Percentiles rank a stretch among this genome's conserved stretches.
phyloP scores from a whole-genome alignment of 345 rosid species.

The Euphorbia lathyris region DNA sequence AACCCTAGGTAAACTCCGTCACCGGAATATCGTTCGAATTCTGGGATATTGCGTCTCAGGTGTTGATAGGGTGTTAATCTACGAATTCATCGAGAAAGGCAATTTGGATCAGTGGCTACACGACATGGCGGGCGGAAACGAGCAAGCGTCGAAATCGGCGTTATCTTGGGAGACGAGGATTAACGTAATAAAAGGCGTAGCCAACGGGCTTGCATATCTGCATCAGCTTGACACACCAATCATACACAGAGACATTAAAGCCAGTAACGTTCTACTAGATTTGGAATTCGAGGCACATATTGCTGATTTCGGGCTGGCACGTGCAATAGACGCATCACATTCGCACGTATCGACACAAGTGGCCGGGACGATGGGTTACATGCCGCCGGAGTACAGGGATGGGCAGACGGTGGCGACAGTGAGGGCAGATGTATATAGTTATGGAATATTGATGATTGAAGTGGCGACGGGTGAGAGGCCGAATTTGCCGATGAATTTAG shows the following conservation, averaged over 20 bases:
- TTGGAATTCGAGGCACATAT: constrained; percentile 57
- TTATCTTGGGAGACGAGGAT: constrained; percentile 60
- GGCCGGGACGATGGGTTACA: constrained; percentile 94
- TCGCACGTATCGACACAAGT: constrained; percentile 91
- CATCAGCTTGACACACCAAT: constrained; percentile 65
- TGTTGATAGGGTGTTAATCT: constrained; percentile 60
- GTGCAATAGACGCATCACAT: constrained; percentile 41
- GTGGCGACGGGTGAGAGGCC: constrained; percentile 58
- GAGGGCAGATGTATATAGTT: constrained; percentile 72
- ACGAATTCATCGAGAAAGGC: constrained; percentile 70
- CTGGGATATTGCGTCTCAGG: constrained; percentile 75
- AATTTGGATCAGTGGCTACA: constrained; percentile 81
- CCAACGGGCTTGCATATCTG: constrained; percentile 62
- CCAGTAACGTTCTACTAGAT: constrained; percentile 73
- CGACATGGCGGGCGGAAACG: constrained; percentile 29
- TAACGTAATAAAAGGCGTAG: constrained; percentile 51
- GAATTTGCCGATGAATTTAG: constrained; percentile 43
- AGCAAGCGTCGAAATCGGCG: constrained; percentile 1
- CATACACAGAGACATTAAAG: constrained; percentile 84
- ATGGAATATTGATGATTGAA: constrained; percentile 81
- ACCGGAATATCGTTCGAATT: constrained; percentile 64
- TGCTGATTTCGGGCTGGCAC: constrained; percentile 79
- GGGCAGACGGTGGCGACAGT: constrained; percentile 66
- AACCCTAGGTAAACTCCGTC: constrained; percentile 58
- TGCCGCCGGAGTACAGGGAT: constrained; percentile 91